Percentiles rank a stretch among this genome's conserved stretches.
phyloP scores from a whole-genome alignment of 169 alveolate genomes.

The Plasmodium adleri region DNA sequence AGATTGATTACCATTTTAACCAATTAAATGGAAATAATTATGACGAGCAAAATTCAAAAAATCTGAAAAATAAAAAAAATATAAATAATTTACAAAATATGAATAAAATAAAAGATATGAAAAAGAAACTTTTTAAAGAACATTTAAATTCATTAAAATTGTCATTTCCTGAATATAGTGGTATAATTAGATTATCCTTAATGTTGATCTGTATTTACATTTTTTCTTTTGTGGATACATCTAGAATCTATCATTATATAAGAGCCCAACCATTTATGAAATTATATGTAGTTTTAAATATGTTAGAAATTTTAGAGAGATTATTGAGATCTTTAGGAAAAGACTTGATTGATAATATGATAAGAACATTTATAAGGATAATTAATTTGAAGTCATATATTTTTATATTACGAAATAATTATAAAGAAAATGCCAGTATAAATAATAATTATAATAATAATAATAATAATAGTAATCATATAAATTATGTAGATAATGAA shows the following conservation, averaged over 20 bases:
- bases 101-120: conserved; percentile 45
- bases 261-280: conserved; percentile 92
- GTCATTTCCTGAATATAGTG: conserved; percentile 82
- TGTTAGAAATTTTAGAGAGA: conserved; percentile 92
- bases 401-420: conserved; percentile 25
- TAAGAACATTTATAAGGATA: conserved; percentile 78
- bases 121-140: conserved; percentile 39
- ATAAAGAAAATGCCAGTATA: neutral
- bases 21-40: conserved; percentile 16
- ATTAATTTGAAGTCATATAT: conserved; percentile 63
- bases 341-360: conserved; percentile 87
- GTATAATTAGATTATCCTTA: conserved; percentile 84
- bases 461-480: neutral
- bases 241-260: conserved; percentile 90
- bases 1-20: neutral
- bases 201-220: conserved; percentile 84
- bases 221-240: conserved; percentile 88
- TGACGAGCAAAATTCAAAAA: conserved; percentile 5
- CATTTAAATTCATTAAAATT: conserved; percentile 60
- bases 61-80: conserved; percentile 33
- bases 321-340: conserved; percentile 91
- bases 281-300: conserved; percentile 91
- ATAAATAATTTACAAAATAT: conserved; percentile 35
- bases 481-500: neutral
- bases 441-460: neutral